phyloP scores from a whole-genome alignment of 1,284 basidiomycete genomes.

The Austroboletus novae-zelandiae region DNA sequence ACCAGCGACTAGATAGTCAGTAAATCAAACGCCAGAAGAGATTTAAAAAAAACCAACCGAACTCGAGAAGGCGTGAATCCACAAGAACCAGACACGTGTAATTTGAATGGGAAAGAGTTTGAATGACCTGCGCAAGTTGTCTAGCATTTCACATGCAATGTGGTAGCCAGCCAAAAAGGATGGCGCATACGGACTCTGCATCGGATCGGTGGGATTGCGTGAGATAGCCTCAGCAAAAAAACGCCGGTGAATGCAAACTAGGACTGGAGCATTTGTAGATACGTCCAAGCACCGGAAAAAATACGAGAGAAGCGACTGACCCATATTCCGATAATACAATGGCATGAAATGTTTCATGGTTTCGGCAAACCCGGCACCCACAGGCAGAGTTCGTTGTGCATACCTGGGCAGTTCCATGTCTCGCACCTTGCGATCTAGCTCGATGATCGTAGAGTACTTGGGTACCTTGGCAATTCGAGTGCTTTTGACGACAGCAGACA shows the following conservation, averaged over 20 bases:
- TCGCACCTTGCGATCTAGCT: conserved; percentile 60
- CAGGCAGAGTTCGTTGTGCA: conserved; percentile 42
- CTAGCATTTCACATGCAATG: conserved; percentile 56
- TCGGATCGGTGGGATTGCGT: conserved; percentile 55
- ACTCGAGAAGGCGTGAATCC: conserved; percentile 67
- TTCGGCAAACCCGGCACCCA: conserved; percentile 43
- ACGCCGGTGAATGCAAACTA: conserved; percentile 65
- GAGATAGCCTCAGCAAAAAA: conserved; percentile 65
- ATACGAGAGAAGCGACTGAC: conserved; percentile 38
- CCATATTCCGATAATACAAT: conserved; percentile 63
- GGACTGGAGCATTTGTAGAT: conserved; percentile 36
- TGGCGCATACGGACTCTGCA: conserved; percentile 61
- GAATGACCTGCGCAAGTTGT: conserved; percentile 51
- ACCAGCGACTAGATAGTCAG: neutral
- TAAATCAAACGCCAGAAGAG: neutral
- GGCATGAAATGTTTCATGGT: conserved; percentile 69
- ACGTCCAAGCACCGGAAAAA: neutral
- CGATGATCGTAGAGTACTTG: conserved; percentile 60
- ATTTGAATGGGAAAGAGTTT: conserved; percentile 54
- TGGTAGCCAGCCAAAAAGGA: conserved; percentile 65
- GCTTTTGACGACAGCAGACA: conserved; percentile 62
- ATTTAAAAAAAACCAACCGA: conserved; percentile 38
- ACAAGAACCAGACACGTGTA: conserved; percentile 63
- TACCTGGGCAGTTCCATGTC: conserved; percentile 60
- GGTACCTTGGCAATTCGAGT: conserved; percentile 63